Base-by-base conservation (phyloP, 1,284 basidiomycete species). In the Austroboletus niveus region DNA sequence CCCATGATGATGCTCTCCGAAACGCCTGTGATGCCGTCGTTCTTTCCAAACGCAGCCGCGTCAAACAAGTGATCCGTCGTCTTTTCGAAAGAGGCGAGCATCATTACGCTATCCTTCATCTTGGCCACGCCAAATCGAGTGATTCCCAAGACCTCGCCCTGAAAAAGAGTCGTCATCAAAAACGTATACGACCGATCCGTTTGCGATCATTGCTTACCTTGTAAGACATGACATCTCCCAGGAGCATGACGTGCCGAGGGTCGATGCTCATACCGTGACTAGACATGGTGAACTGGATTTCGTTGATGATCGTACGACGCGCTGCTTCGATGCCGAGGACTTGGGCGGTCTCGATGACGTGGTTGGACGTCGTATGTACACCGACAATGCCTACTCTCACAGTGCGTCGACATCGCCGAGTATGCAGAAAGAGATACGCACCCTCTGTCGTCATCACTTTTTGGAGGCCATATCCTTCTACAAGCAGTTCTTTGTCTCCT, bases 1-100 rank as follows among this genome's bases (percentile, higher is more conserved):
- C 97, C 96, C 93, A 99, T 97, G 69, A 99, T 99, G 70, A 99
- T 99, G 69, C 95, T 98, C 71, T 99, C 97, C 17, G 94, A 98
- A 0, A 99, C 96, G 53, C 97, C 97, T 34, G 93, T 86, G 53
- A 99, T 97, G 52, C 82, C 84, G 66, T 99, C 97, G 49, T 87
- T 94, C 74, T 99, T 98, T 17, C 94, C 94, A 69, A 89, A 97
- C 9, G 97, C 89, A 5, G 97, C 92, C 1, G 97, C 97, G 65
- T 99, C 95, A 72, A 99, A 99, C 56, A 99, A 74, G 70, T 99
- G 97, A 74, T 99, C 97, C 11, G 97, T 99, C 29, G 97, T 99
- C 77, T 99, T 99, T 73, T 99, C 97, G 70, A 99, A 99, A 31
- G 94, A 97, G 10, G 97, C 97, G 64, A 99, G 78, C 97, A 99